phyloP scores from a whole-genome alignment of 164 flowering plant species.

The Piper longum region DNA sequence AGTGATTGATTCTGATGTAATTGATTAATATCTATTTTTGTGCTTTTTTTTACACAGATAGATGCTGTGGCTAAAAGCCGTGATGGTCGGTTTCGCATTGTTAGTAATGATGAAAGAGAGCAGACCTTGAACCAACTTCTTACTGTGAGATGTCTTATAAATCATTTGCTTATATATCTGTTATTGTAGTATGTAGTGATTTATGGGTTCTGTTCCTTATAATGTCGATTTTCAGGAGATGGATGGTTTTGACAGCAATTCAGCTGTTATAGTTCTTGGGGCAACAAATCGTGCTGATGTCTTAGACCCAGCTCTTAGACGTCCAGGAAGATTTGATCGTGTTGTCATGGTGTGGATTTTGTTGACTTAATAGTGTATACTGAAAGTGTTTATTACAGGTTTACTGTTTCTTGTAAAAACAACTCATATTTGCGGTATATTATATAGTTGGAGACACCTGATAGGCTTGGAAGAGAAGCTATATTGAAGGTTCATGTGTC shows the following conservation, averaged over 20 bases:
- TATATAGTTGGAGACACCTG: conserved; percentile 88
- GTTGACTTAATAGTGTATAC: neutral
- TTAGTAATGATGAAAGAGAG: conserved; percentile 94
- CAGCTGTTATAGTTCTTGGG: conserved; percentile 95
- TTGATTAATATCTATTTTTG: neutral
- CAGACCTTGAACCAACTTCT: conserved; percentile 94
- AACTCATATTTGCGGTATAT: neutral
- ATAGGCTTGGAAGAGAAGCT: conserved; percentile 83
- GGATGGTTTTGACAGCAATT: conserved; percentile 98
- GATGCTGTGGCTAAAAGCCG: conserved; percentile 99
- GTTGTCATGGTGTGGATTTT: conserved; percentile 61
- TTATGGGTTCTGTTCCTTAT: neutral
- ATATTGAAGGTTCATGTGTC: conserved; percentile 80
- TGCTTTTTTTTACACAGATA: conserved; percentile 38
- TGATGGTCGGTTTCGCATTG: conserved; percentile 83
- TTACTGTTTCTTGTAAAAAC: neutral
- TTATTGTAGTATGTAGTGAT: neutral
- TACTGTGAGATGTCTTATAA: conserved; percentile 41
- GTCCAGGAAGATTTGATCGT: conserved; percentile 99
- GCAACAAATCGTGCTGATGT: conserved; percentile 97
- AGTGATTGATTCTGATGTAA: no score
- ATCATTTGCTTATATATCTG: neutral
- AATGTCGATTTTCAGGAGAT: conserved; percentile 54
- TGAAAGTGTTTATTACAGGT: neutral
- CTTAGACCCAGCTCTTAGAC: conserved; percentile 91